Base-by-base conservation (phyloP, 345 rosid genomes). In the Boechera stricta region DNA sequence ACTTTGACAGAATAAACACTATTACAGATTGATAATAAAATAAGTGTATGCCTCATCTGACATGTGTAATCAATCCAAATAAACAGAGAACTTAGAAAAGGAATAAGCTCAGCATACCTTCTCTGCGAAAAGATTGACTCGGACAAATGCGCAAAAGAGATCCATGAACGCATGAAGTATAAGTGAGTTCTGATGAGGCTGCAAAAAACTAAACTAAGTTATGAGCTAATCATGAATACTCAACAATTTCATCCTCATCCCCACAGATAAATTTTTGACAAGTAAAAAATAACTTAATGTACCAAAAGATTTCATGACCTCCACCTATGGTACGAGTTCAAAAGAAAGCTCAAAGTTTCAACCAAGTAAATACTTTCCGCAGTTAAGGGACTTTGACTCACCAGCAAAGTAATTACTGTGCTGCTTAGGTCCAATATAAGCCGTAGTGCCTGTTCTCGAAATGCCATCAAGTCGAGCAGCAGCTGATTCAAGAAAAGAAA, bases 141-240 rank as follows among this genome's bases (percentile, higher is more conserved):
- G 96, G 65, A 91, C 91, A 67, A 95, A 95, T 66, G 94, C 89
- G 80, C 99, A 95, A 79, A 93, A 95, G 73, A 95, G 93, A 86
- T 93, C 99, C 99, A 95, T 95, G 82, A 95, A 95, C 1, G 97
- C 96, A 64, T 95, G 96, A 49, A 95, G 87, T 73, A 95, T 92
- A 68, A 95, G 97, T 11, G 98, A 95, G 84, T 95, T 95, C 85
- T 95, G 99, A 86, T 93, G 97, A 59, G 98, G 98, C 99, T 95
- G 99, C 93, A 90, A 88, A 86, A 87, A 73, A 80, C 86, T 77
- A 84, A 84, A 82, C 80, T 78, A 80, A 76, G 88, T 94, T 85
- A 90, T 80, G 72, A 84, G 89, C 81, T 81, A 84, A 85, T 77
- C 79, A 83, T 75, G 77, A 78, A 48, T 67, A 69, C 72, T 70